phyloP scores from a whole-genome alignment of 2,329 filamentous ascomycete genomes.

The Biscogniauxia mediterranea region DNA sequence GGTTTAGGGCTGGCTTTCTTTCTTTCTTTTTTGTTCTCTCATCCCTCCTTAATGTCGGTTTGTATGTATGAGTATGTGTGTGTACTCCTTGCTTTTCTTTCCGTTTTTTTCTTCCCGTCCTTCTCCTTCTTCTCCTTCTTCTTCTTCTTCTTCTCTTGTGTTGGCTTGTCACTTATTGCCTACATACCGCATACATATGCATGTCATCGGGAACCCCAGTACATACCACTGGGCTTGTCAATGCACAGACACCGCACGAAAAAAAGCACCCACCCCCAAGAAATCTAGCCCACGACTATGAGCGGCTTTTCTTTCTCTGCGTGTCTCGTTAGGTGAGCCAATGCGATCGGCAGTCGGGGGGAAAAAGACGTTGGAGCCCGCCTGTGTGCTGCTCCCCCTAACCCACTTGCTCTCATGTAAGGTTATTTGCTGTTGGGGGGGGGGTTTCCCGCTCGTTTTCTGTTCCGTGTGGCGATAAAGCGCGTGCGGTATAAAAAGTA shows the following conservation, averaged over 20 bases:
- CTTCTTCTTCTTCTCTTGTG: no score
- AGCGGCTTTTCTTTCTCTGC: not conserved
- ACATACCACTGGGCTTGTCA: not conserved
- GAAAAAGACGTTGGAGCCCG: not conserved
- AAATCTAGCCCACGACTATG: no score
- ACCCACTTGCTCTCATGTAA: no score
- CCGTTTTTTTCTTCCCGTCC: no score
- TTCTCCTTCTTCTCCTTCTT: no score
- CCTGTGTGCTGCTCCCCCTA: no score
- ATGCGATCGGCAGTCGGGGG: not conserved
- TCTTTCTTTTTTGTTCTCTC: no score
- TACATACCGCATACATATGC: not conserved
- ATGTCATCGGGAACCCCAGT: not conserved
- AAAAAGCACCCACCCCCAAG: not conserved
- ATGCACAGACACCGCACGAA: not conserved
- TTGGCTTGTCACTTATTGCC: not conserved
- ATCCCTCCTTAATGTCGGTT: no score
- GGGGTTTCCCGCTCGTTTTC: not conserved
- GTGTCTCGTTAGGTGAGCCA: not conserved
- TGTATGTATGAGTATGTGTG: no score
- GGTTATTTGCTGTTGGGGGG: no score
- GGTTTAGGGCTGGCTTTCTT: no score
- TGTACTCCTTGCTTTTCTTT: no score
- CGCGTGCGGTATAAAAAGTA: not conserved
- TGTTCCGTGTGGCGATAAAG: not conserved